A percentile compares a stretch with the other conserved stretches of the same genome.
These are phyloP conservation scores for Stagonosporopsis vannaccii DNA, from an alignment of 2,329 filamentous ascomycete genomes.

Conservation along the genomic window DNA sequence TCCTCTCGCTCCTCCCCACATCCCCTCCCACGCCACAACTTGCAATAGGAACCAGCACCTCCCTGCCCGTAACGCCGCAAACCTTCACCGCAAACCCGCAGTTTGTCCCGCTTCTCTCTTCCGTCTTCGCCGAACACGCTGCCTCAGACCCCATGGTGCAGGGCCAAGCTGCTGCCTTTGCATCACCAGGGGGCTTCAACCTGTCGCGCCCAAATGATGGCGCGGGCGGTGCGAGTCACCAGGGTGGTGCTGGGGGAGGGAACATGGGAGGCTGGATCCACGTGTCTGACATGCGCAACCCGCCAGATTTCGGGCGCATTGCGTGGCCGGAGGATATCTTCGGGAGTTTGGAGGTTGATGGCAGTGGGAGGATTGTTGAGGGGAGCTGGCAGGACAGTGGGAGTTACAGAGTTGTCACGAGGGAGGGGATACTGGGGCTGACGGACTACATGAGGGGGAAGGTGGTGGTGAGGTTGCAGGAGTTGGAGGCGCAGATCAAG, in stretches of 20 bases:
- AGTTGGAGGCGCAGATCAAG: constrained; percentile 33
- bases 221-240: constrained; percentile 64
- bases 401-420: constrained; percentile 67
- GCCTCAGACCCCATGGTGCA: constrained; percentile 63
- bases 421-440: constrained; percentile 60
- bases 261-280: constrained; percentile 69
- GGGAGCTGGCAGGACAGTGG: constrained; percentile 68
- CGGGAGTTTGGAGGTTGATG: constrained; percentile 69
- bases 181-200: constrained; percentile 64
- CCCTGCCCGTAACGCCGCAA: constrained; percentile 63
- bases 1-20: constrained; percentile 65
- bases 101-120: constrained; percentile 65
- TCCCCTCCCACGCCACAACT: constrained; percentile 61
- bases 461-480: constrained; percentile 27
- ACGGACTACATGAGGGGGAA: constrained; percentile 34
- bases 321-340: constrained; percentile 73
- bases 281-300: constrained; percentile 65
- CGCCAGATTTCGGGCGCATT: constrained; percentile 70
- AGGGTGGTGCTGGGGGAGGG: constrained; percentile 65
- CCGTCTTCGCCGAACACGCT: constrained; percentile 62
- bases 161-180: constrained; percentile 66
- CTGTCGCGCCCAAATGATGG: constrained; percentile 54
- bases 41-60: constrained; percentile 62
- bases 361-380: constrained; percentile 62
- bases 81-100: constrained; percentile 63